Conservation (phyloP, 2,329 filamentous ascomycete species). For the Ambrosiella xylebori region DNA sequence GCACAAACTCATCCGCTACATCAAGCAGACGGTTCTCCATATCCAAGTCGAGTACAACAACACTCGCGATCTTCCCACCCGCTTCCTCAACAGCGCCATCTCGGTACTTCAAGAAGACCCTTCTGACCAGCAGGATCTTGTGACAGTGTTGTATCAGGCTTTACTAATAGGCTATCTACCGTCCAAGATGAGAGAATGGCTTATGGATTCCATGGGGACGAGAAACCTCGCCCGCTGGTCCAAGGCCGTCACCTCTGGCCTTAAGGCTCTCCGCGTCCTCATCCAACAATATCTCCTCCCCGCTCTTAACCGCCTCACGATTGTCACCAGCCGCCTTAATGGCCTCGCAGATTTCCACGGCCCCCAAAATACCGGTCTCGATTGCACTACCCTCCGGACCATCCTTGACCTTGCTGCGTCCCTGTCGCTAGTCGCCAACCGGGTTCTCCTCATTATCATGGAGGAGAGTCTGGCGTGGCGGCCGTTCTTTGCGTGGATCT, state of each 20-base stretch:
- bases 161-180: slow-evolving; percentile 70
- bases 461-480: slow-evolving; percentile 64
- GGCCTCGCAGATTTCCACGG: slow-evolving; percentile 68
- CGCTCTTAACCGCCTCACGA: slow-evolving; percentile 63
- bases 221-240: slow-evolving; percentile 90
- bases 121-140: slow-evolving; percentile 41
- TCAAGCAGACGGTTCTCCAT: slow-evolving; percentile 62
- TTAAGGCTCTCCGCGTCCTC: slow-evolving; percentile 59
- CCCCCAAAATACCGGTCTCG: slow-evolving; percentile 48
- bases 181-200: slow-evolving; percentile 64
- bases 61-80: slow-evolving; percentile 57
- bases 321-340: slow-evolving; percentile 66
- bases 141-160: slow-evolving; percentile 66
- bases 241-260: slow-evolving; percentile 60
- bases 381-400: slow-evolving; percentile 42
- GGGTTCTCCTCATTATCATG: slow-evolving; percentile 51
- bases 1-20: slow-evolving; percentile 72
- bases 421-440: slow-evolving; percentile 58
- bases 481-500: slow-evolving; percentile 70
- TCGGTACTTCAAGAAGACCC: slow-evolving; percentile 61
- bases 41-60: slow-evolving; percentile 72
- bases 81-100: slow-evolving; percentile 39
- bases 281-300: slow-evolving; percentile 80
- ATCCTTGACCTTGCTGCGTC: slow-evolving; percentile 56
- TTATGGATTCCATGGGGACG: slow-evolving; percentile 68